Conservation (phyloP, 805 yeast species). For the Lipomyces japonicus region DNA sequence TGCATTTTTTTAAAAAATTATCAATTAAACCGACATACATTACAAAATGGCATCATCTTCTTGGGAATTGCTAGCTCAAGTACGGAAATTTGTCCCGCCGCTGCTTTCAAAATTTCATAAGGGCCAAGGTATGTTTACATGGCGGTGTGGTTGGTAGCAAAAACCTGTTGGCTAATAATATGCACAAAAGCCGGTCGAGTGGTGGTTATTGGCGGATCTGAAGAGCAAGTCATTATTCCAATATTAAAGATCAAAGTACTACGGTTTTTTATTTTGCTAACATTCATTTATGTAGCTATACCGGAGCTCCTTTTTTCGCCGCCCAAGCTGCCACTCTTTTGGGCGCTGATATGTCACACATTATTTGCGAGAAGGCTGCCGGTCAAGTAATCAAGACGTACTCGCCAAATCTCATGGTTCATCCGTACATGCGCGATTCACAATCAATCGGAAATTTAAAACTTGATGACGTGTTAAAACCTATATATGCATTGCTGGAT, state of each 20-base stretch:
- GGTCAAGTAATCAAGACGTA: constrained; percentile 79
- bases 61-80: constrained; percentile 48
- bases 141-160: background rate
- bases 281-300: constrained; percentile 49
- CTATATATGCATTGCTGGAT: constrained; percentile 52
- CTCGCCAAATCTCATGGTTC: constrained; percentile 93
- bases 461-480: constrained; percentile 47
- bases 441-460: constrained; percentile 19
- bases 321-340: constrained; percentile 77
- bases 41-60: constrained; percentile 27
- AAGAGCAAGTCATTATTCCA: constrained; percentile 60
- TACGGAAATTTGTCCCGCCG: constrained; percentile 68
- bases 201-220: constrained; percentile 88
- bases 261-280: constrained; percentile 7
- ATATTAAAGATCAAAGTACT: background rate
- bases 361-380: constrained; percentile 79
- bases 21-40: too few relatives aligned
- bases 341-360: constrained; percentile 87
- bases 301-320: constrained; percentile 94
- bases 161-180: background rate
- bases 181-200: constrained; percentile 59
- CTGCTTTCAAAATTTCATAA: constrained; percentile 67
- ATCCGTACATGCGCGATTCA: constrained; percentile 71
- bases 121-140: constrained; percentile 59
- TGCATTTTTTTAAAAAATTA: too few relatives aligned